phyloP scores from a whole-genome alignment of 805 yeast genomes.

The Kregervanrija delftensis region DNA sequence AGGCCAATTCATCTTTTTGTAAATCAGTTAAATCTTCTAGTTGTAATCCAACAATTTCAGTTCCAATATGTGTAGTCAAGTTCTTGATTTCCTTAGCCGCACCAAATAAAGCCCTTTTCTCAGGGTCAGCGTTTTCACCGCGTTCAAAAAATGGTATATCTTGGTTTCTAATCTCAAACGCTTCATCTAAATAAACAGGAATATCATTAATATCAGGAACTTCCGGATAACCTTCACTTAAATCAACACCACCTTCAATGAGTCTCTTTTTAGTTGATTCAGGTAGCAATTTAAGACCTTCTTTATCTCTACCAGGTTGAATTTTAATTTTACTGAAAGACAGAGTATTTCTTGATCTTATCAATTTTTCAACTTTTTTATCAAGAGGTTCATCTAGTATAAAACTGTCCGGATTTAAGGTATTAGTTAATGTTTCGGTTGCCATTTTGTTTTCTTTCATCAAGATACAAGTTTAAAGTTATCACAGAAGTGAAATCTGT shows the following conservation, averaged over 20 bases:
- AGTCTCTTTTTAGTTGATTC: slow-evolving; percentile 26
- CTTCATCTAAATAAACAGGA: slow-evolving; percentile 36
- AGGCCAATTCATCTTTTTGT: slow-evolving; percentile 42
- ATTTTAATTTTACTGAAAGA: slow-evolving; percentile 2
- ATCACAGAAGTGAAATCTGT: too few relatives aligned
- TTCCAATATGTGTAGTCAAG: slow-evolving; percentile 41
- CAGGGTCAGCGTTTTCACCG: slow-evolving; percentile 31
- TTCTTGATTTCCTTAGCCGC: slow-evolving; percentile 34
- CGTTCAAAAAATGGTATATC: slow-evolving; percentile 30
- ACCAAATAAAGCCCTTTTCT: slow-evolving; percentile 33
- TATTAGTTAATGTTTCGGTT: too few relatives aligned
- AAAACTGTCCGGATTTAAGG: neutral
- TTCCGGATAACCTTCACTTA: slow-evolving; percentile 34
- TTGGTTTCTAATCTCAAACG: slow-evolving; percentile 29
- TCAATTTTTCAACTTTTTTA: slow-evolving; percentile 18
- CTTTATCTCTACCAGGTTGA: slow-evolving; percentile 16
- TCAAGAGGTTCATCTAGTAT: slow-evolving; percentile 10
- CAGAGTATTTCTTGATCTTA: slow-evolving; percentile 6
- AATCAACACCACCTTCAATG: slow-evolving; percentile 14
- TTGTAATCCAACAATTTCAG: slow-evolving; percentile 41
- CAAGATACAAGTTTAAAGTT: too few relatives aligned
- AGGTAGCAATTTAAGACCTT: slow-evolving; percentile 9
- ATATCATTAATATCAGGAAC: slow-evolving; percentile 28
- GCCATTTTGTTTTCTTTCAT: too few relatives aligned
- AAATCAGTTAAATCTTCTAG: slow-evolving; percentile 33